These are phyloP conservation scores for Myxozyma sirexii DNA, from an alignment of 805 yeast genomes.

Conservation along the genomic window DNA sequence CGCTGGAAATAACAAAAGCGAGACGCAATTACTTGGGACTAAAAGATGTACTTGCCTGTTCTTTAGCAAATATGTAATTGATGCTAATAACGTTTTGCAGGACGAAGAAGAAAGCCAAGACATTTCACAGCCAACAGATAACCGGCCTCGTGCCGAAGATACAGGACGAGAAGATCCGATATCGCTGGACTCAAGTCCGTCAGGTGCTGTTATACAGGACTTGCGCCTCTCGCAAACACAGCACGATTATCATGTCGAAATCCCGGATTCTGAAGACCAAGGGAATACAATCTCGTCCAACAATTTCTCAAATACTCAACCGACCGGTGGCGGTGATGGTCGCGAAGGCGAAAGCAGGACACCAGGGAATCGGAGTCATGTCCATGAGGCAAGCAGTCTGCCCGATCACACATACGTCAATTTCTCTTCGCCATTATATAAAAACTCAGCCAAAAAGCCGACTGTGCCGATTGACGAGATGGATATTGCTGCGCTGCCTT, in stretches of 20 bases:
- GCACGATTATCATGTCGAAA: background rate
- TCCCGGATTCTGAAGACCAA: constrained; percentile 6
- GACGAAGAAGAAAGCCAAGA: constrained; percentile 8
- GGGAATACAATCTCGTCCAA: constrained; percentile 1
- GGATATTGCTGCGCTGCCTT: background rate
- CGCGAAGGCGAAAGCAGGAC: too few species aligned
- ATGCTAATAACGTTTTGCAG: background rate
- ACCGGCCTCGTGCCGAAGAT: too few species aligned
- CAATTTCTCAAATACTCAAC: background rate
- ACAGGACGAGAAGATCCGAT: too few species aligned
- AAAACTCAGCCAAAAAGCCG: background rate
- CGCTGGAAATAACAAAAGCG: background rate
- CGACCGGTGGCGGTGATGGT: too few species aligned
- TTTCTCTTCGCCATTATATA: constrained; percentile 6
- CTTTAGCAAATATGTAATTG: background rate
- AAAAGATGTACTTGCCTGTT: background rate
- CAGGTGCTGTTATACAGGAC: background rate
- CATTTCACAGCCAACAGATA: background rate
- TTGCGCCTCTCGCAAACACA: background rate
- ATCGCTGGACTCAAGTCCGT: constrained; percentile 2
- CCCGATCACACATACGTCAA: background rate
- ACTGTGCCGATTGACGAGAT: background rate
- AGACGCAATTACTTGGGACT: constrained; percentile 1
- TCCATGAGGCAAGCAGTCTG: background rate
- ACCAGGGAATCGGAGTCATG: too few species aligned